Evolutionary conservation across 306 rosid species (phyloP), one percentile per base, ranked within the genome.

Genomic region (Erythrophleum fordii): DNA sequence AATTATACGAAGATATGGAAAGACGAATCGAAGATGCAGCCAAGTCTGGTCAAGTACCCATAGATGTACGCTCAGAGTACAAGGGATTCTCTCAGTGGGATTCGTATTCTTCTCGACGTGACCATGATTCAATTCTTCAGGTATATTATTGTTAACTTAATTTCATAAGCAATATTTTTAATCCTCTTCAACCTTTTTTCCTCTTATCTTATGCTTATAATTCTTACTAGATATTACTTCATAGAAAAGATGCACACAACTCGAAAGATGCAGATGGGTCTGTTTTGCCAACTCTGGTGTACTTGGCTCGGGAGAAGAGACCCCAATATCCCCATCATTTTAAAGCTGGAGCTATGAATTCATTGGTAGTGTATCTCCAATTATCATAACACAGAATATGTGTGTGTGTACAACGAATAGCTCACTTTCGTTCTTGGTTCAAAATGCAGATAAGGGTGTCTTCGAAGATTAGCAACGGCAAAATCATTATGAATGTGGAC

Each of bases 261-360:
- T 86, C 87, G 9, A 85, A 39, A 68, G 97, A 92, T 60, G 82
- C 49, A 52, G 87, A 87, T 60, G 97, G 94, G 11, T 75, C 64
- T 41, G 55, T 16, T 37, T 56, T 95, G 81, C 97, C 98, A 73
- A 76, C 90, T 84, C 74, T 95, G 5, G 95, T 90, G 53, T 94
- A 94, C 85, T 77, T 94, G 82, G 97, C 98, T 25, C 86, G 98
- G 1, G 97, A 92, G 82, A 94, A 94, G 82, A 88, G 98, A 20
- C 97, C 95, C 11, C 92, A 87, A 4, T 49, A 77, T 79, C 86
- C 44, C 45, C 98, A 94, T 59, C 88, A 92, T 86, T 94, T 87
- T 87, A 92, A 94, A 85, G 97, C 97, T 5, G 98, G 97, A 76
- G 94, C 98, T 22, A 90, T 91, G 95, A 95, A 95, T 86, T 88